phyloP scores from a whole-genome alignment of 2,329 filamentous ascomycete genomes.

The Calonectria naviculata region DNA sequence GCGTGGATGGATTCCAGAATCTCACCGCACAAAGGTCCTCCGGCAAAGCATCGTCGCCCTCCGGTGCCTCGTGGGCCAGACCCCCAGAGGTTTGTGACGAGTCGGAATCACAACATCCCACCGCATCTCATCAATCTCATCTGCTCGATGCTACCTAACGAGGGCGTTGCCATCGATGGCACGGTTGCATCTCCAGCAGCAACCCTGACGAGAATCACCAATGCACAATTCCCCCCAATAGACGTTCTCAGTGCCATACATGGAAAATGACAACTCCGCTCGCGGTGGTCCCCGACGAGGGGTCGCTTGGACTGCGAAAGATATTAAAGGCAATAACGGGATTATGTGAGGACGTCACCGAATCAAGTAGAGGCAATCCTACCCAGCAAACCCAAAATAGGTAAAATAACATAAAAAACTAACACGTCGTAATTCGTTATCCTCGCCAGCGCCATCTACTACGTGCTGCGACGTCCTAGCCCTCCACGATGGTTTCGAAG shows the following conservation, averaged over 20 bases:
- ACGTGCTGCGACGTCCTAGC: constrained; percentile 9
- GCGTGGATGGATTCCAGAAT: neutral
- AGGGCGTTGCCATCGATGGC: neutral
- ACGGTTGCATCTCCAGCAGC: constrained; percentile 3
- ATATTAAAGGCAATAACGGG: constrained; percentile 10
- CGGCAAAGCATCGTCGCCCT: neutral
- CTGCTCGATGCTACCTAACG: neutral
- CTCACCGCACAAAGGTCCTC: neutral
- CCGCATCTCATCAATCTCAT: constrained; percentile 27
- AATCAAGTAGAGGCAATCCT: neutral
- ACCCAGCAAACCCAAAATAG: neutral
- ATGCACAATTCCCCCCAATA: constrained; percentile 4
- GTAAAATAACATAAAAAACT: neutral
- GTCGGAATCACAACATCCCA: constrained; percentile 20
- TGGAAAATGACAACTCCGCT: constrained; percentile 11
- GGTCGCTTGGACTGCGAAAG: constrained; percentile 5
- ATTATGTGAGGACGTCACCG: neutral
- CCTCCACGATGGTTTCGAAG: constrained; percentile 18
- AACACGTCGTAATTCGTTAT: neutral
- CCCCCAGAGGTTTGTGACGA: constrained; percentile 14
- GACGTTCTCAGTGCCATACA: neutral
- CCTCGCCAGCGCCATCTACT: neutral
- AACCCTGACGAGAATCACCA: constrained; percentile 6
- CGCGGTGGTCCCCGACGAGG: neutral
- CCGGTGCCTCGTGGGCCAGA: neutral